Percentiles rank a stretch among this genome's conserved stretches.
Conservation (phyloP, 192 early-diverging fungal genomes). For the Phlyctochytrium bullatum region DNA sequence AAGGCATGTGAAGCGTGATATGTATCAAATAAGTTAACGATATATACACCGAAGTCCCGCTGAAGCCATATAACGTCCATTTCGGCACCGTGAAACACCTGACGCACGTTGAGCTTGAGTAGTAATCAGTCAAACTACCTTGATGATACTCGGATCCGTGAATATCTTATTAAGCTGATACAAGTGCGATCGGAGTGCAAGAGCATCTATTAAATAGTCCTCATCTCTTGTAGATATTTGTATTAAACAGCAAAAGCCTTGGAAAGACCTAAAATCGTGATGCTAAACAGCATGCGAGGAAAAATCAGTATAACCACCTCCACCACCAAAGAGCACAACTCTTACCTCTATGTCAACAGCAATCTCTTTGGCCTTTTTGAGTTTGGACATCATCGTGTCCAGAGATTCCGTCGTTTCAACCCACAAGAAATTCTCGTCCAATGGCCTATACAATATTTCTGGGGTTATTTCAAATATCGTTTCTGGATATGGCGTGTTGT, state of each 20-base stretch:
- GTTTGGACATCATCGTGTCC: slow-evolving; percentile 55
- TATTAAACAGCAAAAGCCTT: slow-evolving; percentile 92
- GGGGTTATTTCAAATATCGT: slow-evolving; percentile 60
- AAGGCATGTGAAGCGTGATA: slow-evolving; percentile 88
- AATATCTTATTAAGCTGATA: slow-evolving; percentile 80
- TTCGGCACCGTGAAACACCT: slow-evolving; percentile 94
- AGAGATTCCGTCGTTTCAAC: slow-evolving; percentile 79
- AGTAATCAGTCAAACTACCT: slow-evolving; percentile 41
- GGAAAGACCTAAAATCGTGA: slow-evolving; percentile 92
- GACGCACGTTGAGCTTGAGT: slow-evolving; percentile 1
- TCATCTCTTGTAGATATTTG: slow-evolving; percentile 85
- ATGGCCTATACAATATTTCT: slow-evolving; percentile 49
- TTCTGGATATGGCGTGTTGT: slow-evolving; percentile 68
- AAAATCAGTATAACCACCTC: neutral
- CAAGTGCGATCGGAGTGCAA: slow-evolving; percentile 71
- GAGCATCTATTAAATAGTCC: slow-evolving; percentile 89
- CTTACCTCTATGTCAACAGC: slow-evolving; percentile 84
- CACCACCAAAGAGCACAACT: slow-evolving; percentile 11
- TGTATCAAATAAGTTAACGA: slow-evolving; percentile 97
- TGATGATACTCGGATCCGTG: slow-evolving; percentile 82
- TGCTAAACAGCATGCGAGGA: slow-evolving; percentile 51
- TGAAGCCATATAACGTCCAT: slow-evolving; percentile 96
- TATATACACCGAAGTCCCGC: slow-evolving; percentile 93
- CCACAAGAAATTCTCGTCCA: slow-evolving; percentile 74
- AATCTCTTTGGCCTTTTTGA: slow-evolving; percentile 68